Conservation (phyloP, 352 stramenopile genomes). For the Pythium sukuiense region DNA sequence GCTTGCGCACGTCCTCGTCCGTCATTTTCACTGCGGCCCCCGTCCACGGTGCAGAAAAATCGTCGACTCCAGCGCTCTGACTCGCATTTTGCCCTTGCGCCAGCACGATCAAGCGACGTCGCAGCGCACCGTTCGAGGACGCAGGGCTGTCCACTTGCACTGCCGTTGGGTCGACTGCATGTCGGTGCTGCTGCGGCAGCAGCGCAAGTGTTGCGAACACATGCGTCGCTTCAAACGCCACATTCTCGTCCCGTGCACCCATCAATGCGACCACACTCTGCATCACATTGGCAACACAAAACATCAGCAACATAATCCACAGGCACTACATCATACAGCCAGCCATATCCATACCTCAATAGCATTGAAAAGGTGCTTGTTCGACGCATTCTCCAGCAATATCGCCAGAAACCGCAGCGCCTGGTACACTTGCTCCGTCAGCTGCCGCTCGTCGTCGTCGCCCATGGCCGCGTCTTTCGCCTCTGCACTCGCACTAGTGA, state of each 20-base stretch:
- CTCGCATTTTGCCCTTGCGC: conserved; percentile 44
- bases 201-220: conserved; percentile 74
- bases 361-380: conserved; percentile 77
- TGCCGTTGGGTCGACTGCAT: conserved; percentile 52
- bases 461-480: conserved; percentile 16
- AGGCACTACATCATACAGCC: not conserved
- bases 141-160: conserved; percentile 42
- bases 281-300: not conserved
- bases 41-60: conserved; percentile 60
- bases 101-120: conserved; percentile 53
- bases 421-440: conserved; percentile 64
- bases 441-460: conserved; percentile 35
- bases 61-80: conserved; percentile 50
- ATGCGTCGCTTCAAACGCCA: conserved; percentile 69
- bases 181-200: conserved; percentile 66
- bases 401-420: conserved; percentile 73
- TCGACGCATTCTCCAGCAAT: conserved; percentile 76
- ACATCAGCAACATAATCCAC: not conserved
- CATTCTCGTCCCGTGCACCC: conserved; percentile 61
- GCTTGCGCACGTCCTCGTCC: conserved; percentile 1
- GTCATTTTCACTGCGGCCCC: conserved; percentile 3
- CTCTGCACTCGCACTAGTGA: not conserved
- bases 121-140: conserved; percentile 41
- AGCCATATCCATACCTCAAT: conserved; percentile 34
- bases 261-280: conserved; percentile 45